Conservation (phyloP, 1,139 yeast species). For the Debaryomyces sp. region DNA sequence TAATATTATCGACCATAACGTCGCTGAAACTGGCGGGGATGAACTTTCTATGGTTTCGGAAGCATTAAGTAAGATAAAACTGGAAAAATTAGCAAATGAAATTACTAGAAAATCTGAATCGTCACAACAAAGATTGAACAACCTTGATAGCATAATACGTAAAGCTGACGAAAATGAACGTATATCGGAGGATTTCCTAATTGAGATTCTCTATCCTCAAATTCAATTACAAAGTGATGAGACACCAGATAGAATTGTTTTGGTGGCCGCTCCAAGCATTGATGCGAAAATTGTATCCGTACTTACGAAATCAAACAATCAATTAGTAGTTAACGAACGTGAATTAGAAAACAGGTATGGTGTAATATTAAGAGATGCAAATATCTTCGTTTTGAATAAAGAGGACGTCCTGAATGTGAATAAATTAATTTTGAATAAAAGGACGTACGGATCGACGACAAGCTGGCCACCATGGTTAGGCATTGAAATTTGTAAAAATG, state of each 20-base stretch:
- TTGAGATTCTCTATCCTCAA: constrained; percentile 84
- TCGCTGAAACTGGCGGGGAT: constrained; percentile 7
- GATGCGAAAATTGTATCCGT: constrained; percentile 44
- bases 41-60: constrained; percentile 6
- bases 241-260: constrained; percentile 63
- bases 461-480: constrained; percentile 56
- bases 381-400: constrained; percentile 42
- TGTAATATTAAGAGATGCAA: constrained; percentile 39
- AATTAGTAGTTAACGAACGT: constrained; percentile 24
- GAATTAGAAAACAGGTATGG: constrained; percentile 44
- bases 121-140: constrained; percentile 30
- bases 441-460: constrained; percentile 39
- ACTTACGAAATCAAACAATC: constrained; percentile 27
- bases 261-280: constrained; percentile 41
- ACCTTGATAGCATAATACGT: constrained; percentile 57
- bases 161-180: constrained; percentile 42
- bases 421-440: constrained; percentile 25
- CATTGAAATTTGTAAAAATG: constrained; percentile 42
- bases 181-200: constrained; percentile 63
- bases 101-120: neutral
- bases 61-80: neutral
- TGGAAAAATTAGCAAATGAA: constrained; percentile 1
- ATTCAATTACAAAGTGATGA: constrained; percentile 75
- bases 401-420: constrained; percentile 20
- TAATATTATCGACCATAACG: constrained; percentile 28